Conservation (phyloP, 441 rosid species). For the Flueggea neowawraea region DNA sequence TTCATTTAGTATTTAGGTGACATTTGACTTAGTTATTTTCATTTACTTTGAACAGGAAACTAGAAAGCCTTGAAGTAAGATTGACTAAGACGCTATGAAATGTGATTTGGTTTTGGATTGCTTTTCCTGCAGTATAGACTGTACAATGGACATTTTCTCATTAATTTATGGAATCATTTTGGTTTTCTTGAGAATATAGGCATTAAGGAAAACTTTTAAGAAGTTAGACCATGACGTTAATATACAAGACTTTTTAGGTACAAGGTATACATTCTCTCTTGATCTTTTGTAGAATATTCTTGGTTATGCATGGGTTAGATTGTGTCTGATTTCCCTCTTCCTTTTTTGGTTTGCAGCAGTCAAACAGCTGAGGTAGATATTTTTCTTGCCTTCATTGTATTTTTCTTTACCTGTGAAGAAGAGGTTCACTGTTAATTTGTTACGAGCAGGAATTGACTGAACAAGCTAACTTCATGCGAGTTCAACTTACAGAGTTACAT, state of each 20-base stretch:
- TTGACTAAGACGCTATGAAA: constrained; percentile 1
- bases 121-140: constrained; percentile 3
- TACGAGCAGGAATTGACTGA: constrained; percentile 45
- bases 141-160: not conserved
- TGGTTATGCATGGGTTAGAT: not conserved
- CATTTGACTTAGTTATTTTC: constrained; percentile 6
- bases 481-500: constrained; percentile 47
- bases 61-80: constrained; percentile 84
- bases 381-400: too few species aligned
- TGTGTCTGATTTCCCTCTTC: constrained; percentile 8
- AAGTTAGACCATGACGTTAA: constrained; percentile 77
- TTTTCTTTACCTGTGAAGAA: not conserved
- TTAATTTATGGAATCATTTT: constrained; percentile 9
- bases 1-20: constrained; percentile 1
- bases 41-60: constrained; percentile 46
- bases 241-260: constrained; percentile 57
- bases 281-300: too few species aligned
- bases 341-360: constrained; percentile 36
- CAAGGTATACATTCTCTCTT: constrained; percentile 41
- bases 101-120: constrained; percentile 4
- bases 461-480: constrained; percentile 42
- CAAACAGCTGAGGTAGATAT: constrained; percentile 59
- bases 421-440: constrained; percentile 12
- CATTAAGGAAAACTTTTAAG: constrained; percentile 65
- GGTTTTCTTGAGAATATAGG: constrained; percentile 52